phyloP scores from a whole-genome alignment of 805 yeast species.

The Wickerhamomyces silvicola region DNA sequence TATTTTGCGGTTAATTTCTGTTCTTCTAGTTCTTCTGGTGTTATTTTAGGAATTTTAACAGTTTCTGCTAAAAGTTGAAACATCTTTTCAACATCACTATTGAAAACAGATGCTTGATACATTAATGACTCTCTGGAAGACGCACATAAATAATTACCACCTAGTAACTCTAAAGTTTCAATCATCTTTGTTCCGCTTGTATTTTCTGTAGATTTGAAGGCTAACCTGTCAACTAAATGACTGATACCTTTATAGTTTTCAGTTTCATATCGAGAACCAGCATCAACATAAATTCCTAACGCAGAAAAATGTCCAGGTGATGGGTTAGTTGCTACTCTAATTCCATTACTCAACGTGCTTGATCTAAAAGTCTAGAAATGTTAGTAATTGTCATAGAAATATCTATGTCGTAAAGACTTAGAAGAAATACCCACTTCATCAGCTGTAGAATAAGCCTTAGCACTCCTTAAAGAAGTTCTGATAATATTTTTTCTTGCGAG shows the following conservation, averaged over 20 bases:
- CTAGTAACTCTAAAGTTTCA: conserved; percentile 67
- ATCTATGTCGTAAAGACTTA: conserved; percentile 17
- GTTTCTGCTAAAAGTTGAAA: conserved; percentile 72
- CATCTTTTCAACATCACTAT: conserved; percentile 76
- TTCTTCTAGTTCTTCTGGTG: conserved; percentile 65
- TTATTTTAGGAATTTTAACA: conserved; percentile 60
- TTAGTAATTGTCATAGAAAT: conserved; percentile 8
- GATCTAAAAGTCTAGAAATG: conserved; percentile 13
- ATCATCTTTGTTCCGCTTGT: conserved; percentile 64
- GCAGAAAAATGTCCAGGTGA: conserved; percentile 90
- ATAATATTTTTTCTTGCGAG: background rate
- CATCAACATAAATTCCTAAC: conserved; percentile 80
- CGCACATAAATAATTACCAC: conserved; percentile 92
- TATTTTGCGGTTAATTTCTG: conserved; percentile 69
- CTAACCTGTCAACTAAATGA: conserved; percentile 79
- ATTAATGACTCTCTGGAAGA: conserved; percentile 87
- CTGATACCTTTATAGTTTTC: conserved; percentile 60
- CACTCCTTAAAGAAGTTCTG: background rate
- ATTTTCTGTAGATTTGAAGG: conserved; percentile 66
- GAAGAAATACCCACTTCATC: conserved; percentile 8
- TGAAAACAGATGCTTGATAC: conserved; percentile 93
- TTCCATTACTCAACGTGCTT: conserved; percentile 61
- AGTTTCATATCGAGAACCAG: conserved; percentile 83
- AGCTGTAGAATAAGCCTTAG: conserved; percentile 15
- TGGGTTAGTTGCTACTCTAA: conserved; percentile 76